A percentile compares a stretch with the other conserved stretches of the same genome.
Conservation (phyloP, 2,329 filamentous ascomycete genomes). For the Eutypa lata region DNA sequence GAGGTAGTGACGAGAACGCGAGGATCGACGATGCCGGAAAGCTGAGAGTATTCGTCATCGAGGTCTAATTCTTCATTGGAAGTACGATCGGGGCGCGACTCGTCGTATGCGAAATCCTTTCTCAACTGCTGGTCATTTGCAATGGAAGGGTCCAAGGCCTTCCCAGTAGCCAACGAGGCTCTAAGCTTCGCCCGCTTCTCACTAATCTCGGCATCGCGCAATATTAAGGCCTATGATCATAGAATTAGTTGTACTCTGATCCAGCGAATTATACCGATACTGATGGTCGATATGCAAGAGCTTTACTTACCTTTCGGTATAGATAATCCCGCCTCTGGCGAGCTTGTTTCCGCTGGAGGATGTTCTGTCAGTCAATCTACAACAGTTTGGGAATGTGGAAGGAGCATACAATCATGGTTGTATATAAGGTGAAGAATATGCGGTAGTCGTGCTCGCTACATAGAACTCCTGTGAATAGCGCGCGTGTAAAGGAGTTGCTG, state of each 20-base stretch:
- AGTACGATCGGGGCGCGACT: conserved; percentile 67
- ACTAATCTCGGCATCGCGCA: conserved; percentile 87
- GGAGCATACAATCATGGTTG: conserved; percentile 18
- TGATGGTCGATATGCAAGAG: neutral
- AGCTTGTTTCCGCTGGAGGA: conserved; percentile 62
- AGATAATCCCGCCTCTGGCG: conserved; percentile 83
- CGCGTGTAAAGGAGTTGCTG: neutral
- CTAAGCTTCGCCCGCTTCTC: conserved; percentile 88
- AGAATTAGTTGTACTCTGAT: neutral
- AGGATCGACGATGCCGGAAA: conserved; percentile 89
- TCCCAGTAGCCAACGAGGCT: conserved; percentile 82
- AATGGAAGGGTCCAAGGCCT: conserved; percentile 75
- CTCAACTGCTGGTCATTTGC: conserved; percentile 82
- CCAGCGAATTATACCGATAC: too few relatives aligned
- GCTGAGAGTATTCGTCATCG: conserved; percentile 85
- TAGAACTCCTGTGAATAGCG: neutral
- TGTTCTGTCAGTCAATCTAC: conserved; percentile 9
- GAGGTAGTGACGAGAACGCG: conserved; percentile 88
- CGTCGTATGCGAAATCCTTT: conserved; percentile 91
- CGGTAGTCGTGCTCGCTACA: too few relatives aligned
- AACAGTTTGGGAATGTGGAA: neutral
- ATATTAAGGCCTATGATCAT: conserved; percentile 61
- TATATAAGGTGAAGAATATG: neutral
- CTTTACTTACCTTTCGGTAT: conserved; percentile 59
- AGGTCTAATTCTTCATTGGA: conserved; percentile 69